Percentiles rank a stretch among this genome's conserved stretches.
phyloP scores from a whole-genome alignment of 2,329 filamentous ascomycete species.

The Arachnomyces sp. region DNA sequence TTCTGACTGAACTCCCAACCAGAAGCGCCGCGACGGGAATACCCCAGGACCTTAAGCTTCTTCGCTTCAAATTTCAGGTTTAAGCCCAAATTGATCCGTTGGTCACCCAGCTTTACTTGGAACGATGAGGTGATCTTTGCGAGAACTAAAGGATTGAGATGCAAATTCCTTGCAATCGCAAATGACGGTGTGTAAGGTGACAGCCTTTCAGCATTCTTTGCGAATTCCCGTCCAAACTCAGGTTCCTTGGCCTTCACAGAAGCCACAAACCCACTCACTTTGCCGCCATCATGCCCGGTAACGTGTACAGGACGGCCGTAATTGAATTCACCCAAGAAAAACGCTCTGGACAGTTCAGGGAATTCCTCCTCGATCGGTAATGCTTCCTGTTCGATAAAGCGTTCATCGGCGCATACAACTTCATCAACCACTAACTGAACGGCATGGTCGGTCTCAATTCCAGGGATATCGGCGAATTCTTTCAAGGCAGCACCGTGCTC shows the following conservation, averaged over 20 bases:
- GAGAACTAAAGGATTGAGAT: constrained; percentile 75
- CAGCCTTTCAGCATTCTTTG: constrained; percentile 58
- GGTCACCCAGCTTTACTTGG: constrained; percentile 70
- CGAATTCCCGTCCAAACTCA: constrained; percentile 73
- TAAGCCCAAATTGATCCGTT: constrained; percentile 81
- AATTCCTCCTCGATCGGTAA: constrained; percentile 88
- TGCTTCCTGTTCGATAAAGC: constrained; percentile 86
- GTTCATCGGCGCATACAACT: constrained; percentile 81
- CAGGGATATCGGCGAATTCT: constrained; percentile 79
- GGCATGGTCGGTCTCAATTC: constrained; percentile 84
- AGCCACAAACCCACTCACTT: constrained; percentile 72
- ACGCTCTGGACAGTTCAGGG: constrained; percentile 70
- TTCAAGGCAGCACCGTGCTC: constrained; percentile 87
- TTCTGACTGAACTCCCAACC: constrained; percentile 95
- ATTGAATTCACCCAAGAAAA: constrained; percentile 89
- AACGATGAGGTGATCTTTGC: constrained; percentile 97
- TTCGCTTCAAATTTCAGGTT: constrained; percentile 96
- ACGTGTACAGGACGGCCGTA: constrained; percentile 89
- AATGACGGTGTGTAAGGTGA: constrained; percentile 81
- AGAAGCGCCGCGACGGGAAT: constrained; percentile 74
- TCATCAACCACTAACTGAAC: constrained; percentile 83
- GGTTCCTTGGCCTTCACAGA: constrained; percentile 64
- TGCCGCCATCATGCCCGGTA: constrained; percentile 63
- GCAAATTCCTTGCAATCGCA: constrained; percentile 73
- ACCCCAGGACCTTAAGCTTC: constrained; percentile 92